A percentile compares a stretch with the other conserved stretches of the same genome.
Evolutionary conservation across 805 yeast genomes (phyloP).

Genomic region (Starmerella scarabaei): DNA sequence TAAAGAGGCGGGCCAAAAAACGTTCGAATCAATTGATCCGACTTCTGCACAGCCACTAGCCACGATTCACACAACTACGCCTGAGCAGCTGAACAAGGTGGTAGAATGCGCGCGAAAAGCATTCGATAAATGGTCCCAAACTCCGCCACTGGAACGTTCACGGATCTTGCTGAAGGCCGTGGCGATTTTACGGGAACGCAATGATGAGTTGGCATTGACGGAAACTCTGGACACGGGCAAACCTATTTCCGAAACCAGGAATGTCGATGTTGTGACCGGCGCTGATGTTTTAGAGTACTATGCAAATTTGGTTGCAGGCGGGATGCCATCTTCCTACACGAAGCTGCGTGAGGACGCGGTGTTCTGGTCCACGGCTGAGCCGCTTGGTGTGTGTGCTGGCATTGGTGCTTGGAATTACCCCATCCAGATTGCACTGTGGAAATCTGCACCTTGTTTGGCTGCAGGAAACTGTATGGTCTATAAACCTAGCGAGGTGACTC

Average conservation of each 20-base stretch:
- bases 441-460: slow-evolving; percentile 65
- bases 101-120: slow-evolving; percentile 73
- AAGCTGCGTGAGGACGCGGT: slow-evolving; percentile 44
- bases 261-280: slow-evolving; percentile 36
- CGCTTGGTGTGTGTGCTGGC: slow-evolving; percentile 52
- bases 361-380: slow-evolving; percentile 55
- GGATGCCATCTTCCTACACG: slow-evolving; percentile 44
- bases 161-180: slow-evolving; percentile 48
- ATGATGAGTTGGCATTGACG: slow-evolving; percentile 56
- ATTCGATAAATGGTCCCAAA: slow-evolving; percentile 55
- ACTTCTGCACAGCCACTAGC: slow-evolving; percentile 58
- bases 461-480: slow-evolving; percentile 62
- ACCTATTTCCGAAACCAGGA: slow-evolving; percentile 47
- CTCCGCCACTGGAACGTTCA: slow-evolving; percentile 56
- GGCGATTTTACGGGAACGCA: slow-evolving; percentile 60
- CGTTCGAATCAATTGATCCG: slow-evolving; percentile 53
- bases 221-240: slow-evolving; percentile 73
- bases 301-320: slow-evolving; percentile 61
- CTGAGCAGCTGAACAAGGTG: slow-evolving; percentile 66
- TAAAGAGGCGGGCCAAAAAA: slow-evolving; percentile 32
- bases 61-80: slow-evolving; percentile 58
- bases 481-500: slow-evolving; percentile 62
- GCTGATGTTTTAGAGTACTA: slow-evolving; percentile 45
- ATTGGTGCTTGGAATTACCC: slow-evolving; percentile 64
- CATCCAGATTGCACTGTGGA: slow-evolving; percentile 59